phyloP scores from a whole-genome alignment of 164 flowering plant genomes.

The Aristolochia contorta region DNA sequence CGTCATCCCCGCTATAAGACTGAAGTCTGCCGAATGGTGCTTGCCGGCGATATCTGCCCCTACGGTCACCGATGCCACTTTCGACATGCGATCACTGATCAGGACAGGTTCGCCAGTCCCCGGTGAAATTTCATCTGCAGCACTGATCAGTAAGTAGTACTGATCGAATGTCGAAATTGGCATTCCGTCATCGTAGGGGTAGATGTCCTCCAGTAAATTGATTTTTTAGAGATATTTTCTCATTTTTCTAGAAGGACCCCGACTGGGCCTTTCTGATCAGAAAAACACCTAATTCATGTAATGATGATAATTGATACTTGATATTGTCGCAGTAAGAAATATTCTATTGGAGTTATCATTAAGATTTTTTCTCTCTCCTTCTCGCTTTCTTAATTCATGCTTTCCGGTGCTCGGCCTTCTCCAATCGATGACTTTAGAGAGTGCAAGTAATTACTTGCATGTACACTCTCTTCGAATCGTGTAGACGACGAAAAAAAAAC shows the following conservation, averaged over 20 bases:
- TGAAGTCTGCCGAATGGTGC: slow-evolving; percentile 87
- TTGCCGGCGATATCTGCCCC: slow-evolving; percentile 66
- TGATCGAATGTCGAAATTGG: no score
- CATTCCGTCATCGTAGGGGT: no score
- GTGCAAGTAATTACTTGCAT: no score
- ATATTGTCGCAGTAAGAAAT: slow-evolving; percentile 5
- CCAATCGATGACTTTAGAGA: no score
- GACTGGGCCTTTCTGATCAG: no score
- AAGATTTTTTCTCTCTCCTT: not conserved
- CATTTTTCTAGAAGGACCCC: no score
- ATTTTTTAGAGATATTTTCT: no score
- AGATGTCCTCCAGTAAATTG: no score
- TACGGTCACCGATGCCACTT: slow-evolving; percentile 96
- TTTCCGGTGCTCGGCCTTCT: no score
- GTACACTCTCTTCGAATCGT: no score
- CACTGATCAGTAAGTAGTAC: no score
- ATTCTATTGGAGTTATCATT: slow-evolving; percentile 9
- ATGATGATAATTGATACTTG: slow-evolving; percentile 13
- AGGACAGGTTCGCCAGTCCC: slow-evolving; percentile 38
- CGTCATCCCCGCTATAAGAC: slow-evolving; percentile 98
- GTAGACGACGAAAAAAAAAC: no score
- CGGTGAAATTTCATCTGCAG: not conserved
- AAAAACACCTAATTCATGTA: not conserved
- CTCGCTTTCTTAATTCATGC: not conserved
- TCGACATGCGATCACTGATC: slow-evolving; percentile 71